Evolutionary conservation across 306 rosid species (phyloP).

Genomic region (Trifolium pratense): DNA sequence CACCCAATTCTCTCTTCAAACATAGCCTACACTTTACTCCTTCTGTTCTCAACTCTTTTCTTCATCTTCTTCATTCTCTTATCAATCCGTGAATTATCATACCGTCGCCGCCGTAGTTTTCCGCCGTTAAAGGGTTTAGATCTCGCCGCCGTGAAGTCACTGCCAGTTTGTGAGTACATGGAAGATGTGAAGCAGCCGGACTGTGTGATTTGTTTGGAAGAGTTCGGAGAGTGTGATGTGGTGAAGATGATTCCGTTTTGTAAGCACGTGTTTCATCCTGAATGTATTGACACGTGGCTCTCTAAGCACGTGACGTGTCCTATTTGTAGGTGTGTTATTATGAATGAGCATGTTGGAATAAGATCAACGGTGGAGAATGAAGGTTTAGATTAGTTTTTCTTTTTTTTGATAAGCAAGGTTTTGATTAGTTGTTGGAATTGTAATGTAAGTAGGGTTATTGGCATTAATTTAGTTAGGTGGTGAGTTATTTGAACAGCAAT

Average conservation of each 20-base stretch:
- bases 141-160: background rate
- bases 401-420: too few species aligned
- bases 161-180: conserved; percentile 45
- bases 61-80: conserved; percentile 43
- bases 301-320: conserved; percentile 57
- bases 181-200: conserved; percentile 41
- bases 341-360: background rate
- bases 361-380: conserved; percentile 23
- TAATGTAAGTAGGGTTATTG: background rate
- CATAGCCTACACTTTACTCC: conserved; percentile 31
- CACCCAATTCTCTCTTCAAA: conserved; percentile 6
- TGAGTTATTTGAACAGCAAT: too few species aligned
- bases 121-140: background rate
- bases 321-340: conserved; percentile 49
- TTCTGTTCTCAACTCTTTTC: conserved; percentile 42
- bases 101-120: background rate
- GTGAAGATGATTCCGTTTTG: conserved; percentile 57
- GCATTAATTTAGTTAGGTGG: background rate
- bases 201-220: conserved; percentile 61
- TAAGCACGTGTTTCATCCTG: conserved; percentile 61
- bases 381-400: background rate
- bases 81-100: conserved; percentile 24
- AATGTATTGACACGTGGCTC: conserved; percentile 67
- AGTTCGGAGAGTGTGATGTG: conserved; percentile 39
- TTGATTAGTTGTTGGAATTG: background rate